Percentiles rank a stretch among this genome's conserved stretches.
phyloP scores from a whole-genome alignment of 345 rosid species.

The Salix purpurea region DNA sequence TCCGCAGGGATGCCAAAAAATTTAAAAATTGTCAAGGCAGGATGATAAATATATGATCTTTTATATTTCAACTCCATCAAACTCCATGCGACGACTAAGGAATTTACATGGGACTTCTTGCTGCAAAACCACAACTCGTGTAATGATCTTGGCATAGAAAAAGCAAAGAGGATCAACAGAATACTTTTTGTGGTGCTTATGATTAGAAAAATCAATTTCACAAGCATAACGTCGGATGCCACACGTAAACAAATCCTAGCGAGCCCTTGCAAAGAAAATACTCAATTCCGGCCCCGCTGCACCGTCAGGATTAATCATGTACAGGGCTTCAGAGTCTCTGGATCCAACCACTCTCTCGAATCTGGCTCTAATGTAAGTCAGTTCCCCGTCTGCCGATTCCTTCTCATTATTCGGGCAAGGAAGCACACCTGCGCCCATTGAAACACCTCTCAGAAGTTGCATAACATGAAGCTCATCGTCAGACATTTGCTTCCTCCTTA shows the following conservation, averaged over 20 bases:
- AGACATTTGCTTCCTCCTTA: conserved; percentile 75
- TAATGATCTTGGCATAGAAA: not conserved
- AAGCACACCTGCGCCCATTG: conserved; percentile 97
- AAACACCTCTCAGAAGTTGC: conserved; percentile 78
- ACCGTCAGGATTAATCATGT: conserved; percentile 96
- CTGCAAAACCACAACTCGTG: not conserved
- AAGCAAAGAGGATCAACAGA: not conserved
- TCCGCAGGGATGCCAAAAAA: not conserved
- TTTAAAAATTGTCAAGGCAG: not conserved
- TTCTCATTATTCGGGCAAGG: conserved; percentile 60
- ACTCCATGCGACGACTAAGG: not conserved
- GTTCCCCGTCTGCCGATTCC: conserved; percentile 55
- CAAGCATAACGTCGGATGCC: not conserved
- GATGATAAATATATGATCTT: not conserved
- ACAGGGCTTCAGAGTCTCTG: conserved; percentile 82
- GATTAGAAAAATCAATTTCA: not conserved
- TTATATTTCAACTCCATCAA: not conserved
- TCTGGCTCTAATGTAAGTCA: conserved; percentile 88
- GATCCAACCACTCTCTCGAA: conserved; percentile 87
- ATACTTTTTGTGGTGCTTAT: not conserved
- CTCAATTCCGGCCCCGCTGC: conserved; percentile 82
- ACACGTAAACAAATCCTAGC: conserved; percentile 14
- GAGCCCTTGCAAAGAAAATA: conserved; percentile 79
- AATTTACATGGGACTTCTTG: not conserved
- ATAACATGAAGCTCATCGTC: conserved; percentile 86